Evolutionary conservation across 495 filamentous ascomycete genomes (phyloP).

Genomic region (Neurospora sp.): DNA sequence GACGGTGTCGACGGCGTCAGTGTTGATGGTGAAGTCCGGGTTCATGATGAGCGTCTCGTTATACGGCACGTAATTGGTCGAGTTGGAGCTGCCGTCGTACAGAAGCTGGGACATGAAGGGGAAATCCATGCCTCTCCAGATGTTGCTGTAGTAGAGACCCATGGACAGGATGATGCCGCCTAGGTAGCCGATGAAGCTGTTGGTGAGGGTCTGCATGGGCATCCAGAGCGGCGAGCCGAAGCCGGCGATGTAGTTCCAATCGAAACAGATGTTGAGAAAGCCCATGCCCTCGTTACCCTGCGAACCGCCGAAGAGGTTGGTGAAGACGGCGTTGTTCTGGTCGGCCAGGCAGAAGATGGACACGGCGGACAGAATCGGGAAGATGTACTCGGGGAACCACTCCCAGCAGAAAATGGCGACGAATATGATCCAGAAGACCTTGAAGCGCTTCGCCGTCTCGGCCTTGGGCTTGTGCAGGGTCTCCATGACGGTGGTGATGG

Average conservation of each 20-base stretch:
- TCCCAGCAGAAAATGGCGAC: conserved; percentile 36
- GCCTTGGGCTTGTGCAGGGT: conserved; percentile 27
- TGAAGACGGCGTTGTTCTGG: conserved; percentile 41
- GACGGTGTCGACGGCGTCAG: background rate
- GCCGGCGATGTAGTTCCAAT: conserved; percentile 46
- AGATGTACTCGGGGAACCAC: conserved; percentile 45
- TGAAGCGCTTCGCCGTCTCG: conserved; percentile 27
- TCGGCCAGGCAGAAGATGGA: conserved; percentile 48
- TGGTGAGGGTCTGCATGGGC: conserved; percentile 18
- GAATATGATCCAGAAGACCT: conserved; percentile 33
- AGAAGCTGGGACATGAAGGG: conserved; percentile 33
- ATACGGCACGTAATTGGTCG: background rate
- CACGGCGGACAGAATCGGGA: conserved; percentile 42
- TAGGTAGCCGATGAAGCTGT: conserved; percentile 25
- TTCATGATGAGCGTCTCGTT: conserved; percentile 30
- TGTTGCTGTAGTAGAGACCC: conserved; percentile 39
- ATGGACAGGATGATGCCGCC: conserved; percentile 33
- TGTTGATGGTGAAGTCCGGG: conserved; percentile 10
- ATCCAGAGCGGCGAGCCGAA: conserved; percentile 15
- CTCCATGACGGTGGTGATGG: conserved; percentile 31
- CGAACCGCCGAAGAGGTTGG: conserved; percentile 47
- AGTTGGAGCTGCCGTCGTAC: background rate
- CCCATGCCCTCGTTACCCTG: conserved; percentile 42
- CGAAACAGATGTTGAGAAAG: conserved; percentile 37
- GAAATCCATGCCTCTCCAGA: conserved; percentile 32